A percentile compares a stretch with the other conserved stretches of the same genome.
Evolutionary conservation across 768 basidiomycete species (phyloP).

Genomic region (Termitomyces sp.): DNA sequence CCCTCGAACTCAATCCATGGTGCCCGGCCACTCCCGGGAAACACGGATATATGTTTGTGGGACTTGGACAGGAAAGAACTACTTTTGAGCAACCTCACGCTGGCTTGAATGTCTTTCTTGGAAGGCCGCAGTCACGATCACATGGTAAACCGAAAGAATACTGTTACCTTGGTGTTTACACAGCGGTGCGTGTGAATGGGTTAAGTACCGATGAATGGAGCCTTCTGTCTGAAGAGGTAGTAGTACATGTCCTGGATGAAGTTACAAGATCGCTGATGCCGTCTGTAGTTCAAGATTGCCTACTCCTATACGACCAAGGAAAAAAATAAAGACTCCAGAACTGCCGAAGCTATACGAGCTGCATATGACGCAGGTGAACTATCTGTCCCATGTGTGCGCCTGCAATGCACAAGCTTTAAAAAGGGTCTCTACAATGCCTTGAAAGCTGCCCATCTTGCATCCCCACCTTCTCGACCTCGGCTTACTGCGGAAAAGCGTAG

Average conservation of each 20-base stretch:
- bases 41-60: conserved; percentile 55
- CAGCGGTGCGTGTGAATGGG: conserved; percentile 33
- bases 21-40: conserved; percentile 41
- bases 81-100: conserved; percentile 34
- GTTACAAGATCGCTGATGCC: neutral
- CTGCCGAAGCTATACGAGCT: conserved; percentile 28
- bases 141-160: conserved; percentile 24
- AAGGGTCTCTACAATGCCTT: conserved; percentile 31
- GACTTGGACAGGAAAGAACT: conserved; percentile 39
- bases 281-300: conserved; percentile 24
- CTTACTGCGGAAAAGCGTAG: conserved; percentile 9
- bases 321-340: conserved; percentile 30
- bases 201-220: conserved; percentile 44
- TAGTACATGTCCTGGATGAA: conserved; percentile 4
- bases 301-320: conserved; percentile 35
- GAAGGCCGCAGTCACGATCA: conserved; percentile 23
- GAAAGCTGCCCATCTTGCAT: conserved; percentile 3
- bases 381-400: conserved; percentile 42
- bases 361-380: conserved; percentile 41
- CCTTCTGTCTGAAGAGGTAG: conserved; percentile 33
- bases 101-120: conserved; percentile 41
- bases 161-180: conserved; percentile 43
- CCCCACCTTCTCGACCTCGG: neutral
- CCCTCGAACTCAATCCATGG: conserved; percentile 50
- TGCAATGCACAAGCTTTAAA: conserved; percentile 43